phyloP scores from a whole-genome alignment of 2,329 filamentous ascomycete genomes.

The Dothistroma pini region DNA sequence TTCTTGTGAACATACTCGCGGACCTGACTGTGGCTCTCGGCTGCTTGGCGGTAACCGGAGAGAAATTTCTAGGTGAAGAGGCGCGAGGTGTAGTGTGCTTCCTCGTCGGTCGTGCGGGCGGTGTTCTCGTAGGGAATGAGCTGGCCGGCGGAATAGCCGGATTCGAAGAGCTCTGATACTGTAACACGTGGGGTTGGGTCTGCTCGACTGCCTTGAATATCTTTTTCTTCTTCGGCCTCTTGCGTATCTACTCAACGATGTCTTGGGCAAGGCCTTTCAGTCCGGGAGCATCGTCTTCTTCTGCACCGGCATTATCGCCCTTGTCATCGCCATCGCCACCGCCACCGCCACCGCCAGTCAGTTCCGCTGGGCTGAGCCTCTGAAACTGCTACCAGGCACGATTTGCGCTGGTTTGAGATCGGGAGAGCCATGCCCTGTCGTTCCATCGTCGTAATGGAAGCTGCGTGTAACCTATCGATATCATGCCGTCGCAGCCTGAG shows the following conservation, averaged over 20 bases:
- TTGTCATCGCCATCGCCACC: neutral
- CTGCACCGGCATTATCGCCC: neutral
- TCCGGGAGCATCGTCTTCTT: neutral
- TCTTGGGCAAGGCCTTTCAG: constrained; percentile 33
- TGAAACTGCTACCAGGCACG: neutral
- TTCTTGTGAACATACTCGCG: constrained; percentile 78
- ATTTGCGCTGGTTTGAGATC: neutral
- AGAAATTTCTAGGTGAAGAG: constrained; percentile 73
- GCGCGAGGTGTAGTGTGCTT: constrained; percentile 66
- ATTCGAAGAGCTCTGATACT: constrained; percentile 66
- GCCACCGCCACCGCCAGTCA: neutral
- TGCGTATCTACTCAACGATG: constrained; percentile 75
- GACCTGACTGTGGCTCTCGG: constrained; percentile 87
- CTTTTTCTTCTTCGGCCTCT: constrained; percentile 51
- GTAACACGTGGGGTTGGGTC: constrained; percentile 70
- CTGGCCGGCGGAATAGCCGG: constrained; percentile 68
- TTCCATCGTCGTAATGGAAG: no score
- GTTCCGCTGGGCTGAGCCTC: neutral
- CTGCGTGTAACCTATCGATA: no score
- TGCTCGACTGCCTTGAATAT: constrained; percentile 52
- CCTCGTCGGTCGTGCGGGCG: constrained; percentile 76
- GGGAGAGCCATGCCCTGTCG: neutral
- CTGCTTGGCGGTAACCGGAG: constrained; percentile 74
- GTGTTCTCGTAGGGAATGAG: constrained; percentile 78
- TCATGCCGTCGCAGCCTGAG: no score